A percentile compares a stretch with the other conserved stretches of the same genome.
These are phyloP conservation scores for Sporothrix variecibatus DNA, from an alignment of 2,329 filamentous ascomycete genomes.

Conservation along the genomic window DNA sequence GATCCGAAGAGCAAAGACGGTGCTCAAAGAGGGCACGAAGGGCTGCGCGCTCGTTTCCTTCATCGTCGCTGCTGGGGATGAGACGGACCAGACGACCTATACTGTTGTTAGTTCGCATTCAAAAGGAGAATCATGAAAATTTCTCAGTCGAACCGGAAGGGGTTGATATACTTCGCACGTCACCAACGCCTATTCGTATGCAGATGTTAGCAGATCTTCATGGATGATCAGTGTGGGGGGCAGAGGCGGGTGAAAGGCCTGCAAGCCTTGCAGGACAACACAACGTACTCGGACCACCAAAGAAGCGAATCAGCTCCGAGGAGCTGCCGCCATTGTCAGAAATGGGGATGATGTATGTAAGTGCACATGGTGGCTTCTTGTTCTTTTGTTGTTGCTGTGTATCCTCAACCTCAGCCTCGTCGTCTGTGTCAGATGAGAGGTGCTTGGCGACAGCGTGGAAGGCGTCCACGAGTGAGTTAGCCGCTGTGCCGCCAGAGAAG, in stretches of 20 bases:
- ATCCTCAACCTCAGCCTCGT: slow-evolving; percentile 41
- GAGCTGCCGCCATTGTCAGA: slow-evolving; percentile 95
- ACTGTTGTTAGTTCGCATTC: background rate
- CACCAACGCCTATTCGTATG: slow-evolving; percentile 54
- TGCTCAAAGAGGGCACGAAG: slow-evolving; percentile 88
- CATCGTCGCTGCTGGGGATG: slow-evolving; percentile 64
- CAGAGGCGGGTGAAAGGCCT: slow-evolving; percentile 2
- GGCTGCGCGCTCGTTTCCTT: slow-evolving; percentile 64
- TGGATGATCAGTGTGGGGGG: background rate
- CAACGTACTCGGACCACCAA: slow-evolving; percentile 79
- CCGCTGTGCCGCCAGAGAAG: slow-evolving; percentile 91
- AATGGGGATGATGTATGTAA: slow-evolving; percentile 91
- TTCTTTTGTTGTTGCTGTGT: slow-evolving; percentile 30
- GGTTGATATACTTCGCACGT: slow-evolving; percentile 64
- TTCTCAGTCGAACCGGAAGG: background rate
- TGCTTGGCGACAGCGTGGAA: slow-evolving; percentile 62
- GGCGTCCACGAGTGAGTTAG: slow-evolving; percentile 89
- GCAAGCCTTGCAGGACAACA: background rate
- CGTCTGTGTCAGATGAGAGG: slow-evolving; percentile 35
- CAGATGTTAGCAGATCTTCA: background rate
- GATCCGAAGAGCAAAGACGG: slow-evolving; percentile 64
- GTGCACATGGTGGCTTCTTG: slow-evolving; percentile 57
- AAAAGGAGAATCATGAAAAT: background rate
- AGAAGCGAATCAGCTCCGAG: slow-evolving; percentile 89
- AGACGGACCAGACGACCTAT: slow-evolving; percentile 83